These are phyloP conservation scores for Colletotrichum sp. DNA, from an alignment of 2,329 filamentous ascomycete species.

Conservation along the genomic window DNA sequence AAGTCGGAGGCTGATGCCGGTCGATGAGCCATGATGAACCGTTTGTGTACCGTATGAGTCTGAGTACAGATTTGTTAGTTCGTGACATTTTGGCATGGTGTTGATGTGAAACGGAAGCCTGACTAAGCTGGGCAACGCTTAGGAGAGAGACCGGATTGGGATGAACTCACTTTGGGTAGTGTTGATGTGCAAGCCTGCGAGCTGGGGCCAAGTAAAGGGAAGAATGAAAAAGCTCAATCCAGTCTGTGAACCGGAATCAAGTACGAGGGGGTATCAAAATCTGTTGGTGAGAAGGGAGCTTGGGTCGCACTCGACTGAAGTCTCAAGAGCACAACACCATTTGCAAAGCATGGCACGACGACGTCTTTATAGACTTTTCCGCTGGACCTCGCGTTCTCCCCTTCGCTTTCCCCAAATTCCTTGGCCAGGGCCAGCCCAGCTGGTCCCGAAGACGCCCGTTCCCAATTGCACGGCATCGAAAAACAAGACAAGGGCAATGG, in stretches of 20 bases:
- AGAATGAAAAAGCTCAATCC: neutral
- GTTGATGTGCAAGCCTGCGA: neutral
- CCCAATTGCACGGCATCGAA: neutral
- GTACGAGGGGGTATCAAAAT: neutral
- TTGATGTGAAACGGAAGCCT: neutral
- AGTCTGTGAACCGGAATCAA: neutral
- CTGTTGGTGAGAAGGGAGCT: neutral
- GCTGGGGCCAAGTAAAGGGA: neutral
- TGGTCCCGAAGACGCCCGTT: neutral
- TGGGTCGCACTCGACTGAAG: neutral
- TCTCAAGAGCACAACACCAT: neutral
- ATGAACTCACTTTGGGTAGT: neutral
- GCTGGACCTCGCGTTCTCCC: neutral
- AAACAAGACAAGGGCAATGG: neutral
- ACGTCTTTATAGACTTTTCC: conserved; percentile 11
- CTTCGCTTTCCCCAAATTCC: neutral
- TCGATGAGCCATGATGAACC: neutral
- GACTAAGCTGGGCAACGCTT: neutral
- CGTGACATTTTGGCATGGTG: no score
- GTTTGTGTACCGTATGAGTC: neutral
- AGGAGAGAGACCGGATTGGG: neutral
- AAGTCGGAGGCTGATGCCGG: conserved; percentile 21
- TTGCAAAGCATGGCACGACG: neutral
- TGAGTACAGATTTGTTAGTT: neutral
- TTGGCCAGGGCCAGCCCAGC: neutral